Base-by-base conservation (phyloP, 1,284 basidiomycete species). In the Boletus smithii region DNA sequence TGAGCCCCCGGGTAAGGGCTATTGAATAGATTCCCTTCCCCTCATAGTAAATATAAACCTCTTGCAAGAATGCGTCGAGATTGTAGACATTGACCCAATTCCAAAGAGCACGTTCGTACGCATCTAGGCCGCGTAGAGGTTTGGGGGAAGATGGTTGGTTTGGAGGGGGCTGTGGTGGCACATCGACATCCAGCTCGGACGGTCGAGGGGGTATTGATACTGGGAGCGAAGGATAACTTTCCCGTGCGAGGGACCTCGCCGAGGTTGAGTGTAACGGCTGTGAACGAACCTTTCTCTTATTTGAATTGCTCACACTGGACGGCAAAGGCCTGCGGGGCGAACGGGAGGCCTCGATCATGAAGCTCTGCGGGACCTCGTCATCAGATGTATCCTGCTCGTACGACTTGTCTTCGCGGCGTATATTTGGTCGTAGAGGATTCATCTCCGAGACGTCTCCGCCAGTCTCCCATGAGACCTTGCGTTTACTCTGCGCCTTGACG, bases 81-180 rank as follows among this genome's bases (percentile, higher is more conserved):
- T 99, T 95, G 62, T 92, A 91, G 8, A 98, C 91, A 64, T 99
- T 99, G 52, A 97, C 92, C 97, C 97, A 99, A 54, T 91, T 88
- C 97, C 97, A 99, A 35, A 98, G 66, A 0, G 95, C 95, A 55
- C 83, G 83, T 67, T 97, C 92, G 63, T 91, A 86, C 13, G 83
- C 83, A 60, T 91, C 87, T 48, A 95, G 65, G 3, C 90, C 88
- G 39, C 79, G 75, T 76, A 84, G 79, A 46, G 71, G 73, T 53
- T 73, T 79, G 17, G 68, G 61, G 32, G 69, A 74, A 42, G 70
- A 62, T 20, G 60, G 48, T 13, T 45, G 48, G 44, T 48, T 60
- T 39, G 55, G 57, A 24, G 57, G 50, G 20, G 58, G 52, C 27
- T 57, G 58, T 1, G 57, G 54, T 14, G 55, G 49, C 30, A 55